Base-by-base conservation (phyloP, 1,284 basidiomycete genomes). In the Sporisorium exsertum region DNA sequence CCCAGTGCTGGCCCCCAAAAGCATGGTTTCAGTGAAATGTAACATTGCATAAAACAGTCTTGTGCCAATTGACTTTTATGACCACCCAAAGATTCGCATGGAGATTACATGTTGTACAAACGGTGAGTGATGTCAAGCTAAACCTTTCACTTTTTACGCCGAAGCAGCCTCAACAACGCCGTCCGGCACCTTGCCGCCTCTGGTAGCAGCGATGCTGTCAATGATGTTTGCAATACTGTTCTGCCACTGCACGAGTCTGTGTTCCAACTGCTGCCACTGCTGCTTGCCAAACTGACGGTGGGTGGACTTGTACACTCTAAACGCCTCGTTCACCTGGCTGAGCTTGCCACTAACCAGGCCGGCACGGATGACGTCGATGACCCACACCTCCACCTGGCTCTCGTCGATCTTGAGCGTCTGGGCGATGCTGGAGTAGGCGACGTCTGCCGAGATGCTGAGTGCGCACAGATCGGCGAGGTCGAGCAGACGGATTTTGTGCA, bases 311-410 rank as follows among this genome's bases (percentile, higher is more conserved):
- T 84, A 85, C 29, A 85, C 84, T 3, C 84, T 52, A 59, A 85
- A 82, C 15, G 80, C 76, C 24, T 75, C 55, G 35, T 77, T 78
- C 13, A 84, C 81, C 65, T 85, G 84, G 40, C 76, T 79, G 20
- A 85, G 74, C 64, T 84, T 84, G 24, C 84, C 84, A 0, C 61
- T 64, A 3, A 84, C 83, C 15, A 85, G 62, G 6, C 83, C 84
- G 16, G 83, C 84, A 12, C 84, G 80, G 50, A 85, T 84, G 33
- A 85, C 82, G 45, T 85, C 84, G 53, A 85, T 85, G n/a, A 85
- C 80, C 83, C 83, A 84, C 16, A 67, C 46, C 72, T 85, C 84
- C 5, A 85, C 84, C n/a, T 84, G 80, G 33, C 73, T 72, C 26
- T 69, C 53, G 5, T 45, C 29, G 22, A 83, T 70, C 16, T 71